Evolutionary conservation across 257 asterid genomes (phyloP).

Genomic region (Solanum clarkiae): DNA sequence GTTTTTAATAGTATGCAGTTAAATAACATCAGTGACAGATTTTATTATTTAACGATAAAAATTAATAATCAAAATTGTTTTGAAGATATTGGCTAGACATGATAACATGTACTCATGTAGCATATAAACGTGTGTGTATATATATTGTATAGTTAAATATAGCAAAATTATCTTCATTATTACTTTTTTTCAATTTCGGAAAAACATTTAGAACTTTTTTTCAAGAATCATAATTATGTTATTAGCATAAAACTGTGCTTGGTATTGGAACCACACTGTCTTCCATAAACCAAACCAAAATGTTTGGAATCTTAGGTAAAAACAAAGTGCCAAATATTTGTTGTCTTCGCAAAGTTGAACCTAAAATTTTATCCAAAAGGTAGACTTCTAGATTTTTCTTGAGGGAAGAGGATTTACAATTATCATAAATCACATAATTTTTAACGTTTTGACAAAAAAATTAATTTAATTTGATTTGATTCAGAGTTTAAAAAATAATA

Average conservation of each 20-base stretch:
- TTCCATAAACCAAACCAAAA: background rate
- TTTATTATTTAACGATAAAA: background rate
- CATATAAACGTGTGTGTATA: background rate
- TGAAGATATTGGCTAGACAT: background rate
- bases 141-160: background rate
- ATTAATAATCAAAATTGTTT: background rate
- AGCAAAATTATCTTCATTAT: background rate
- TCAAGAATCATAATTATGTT: background rate
- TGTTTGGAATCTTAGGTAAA: background rate
- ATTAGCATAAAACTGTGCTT: background rate
- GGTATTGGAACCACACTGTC: background rate
- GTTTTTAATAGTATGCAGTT: no score
- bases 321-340: background rate
- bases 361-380: background rate
- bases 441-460: no score
- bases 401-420: background rate
- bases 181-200: background rate
- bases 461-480: no score
- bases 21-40: background rate
- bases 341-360: background rate
- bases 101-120: background rate
- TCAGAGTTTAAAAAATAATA: no score
- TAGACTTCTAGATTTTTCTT: background rate
- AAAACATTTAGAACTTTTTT: background rate
- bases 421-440: background rate